Evolutionary conservation across 2,329 filamentous ascomycete species (phyloP).

Genomic region (Fusarium nanum): DNA sequence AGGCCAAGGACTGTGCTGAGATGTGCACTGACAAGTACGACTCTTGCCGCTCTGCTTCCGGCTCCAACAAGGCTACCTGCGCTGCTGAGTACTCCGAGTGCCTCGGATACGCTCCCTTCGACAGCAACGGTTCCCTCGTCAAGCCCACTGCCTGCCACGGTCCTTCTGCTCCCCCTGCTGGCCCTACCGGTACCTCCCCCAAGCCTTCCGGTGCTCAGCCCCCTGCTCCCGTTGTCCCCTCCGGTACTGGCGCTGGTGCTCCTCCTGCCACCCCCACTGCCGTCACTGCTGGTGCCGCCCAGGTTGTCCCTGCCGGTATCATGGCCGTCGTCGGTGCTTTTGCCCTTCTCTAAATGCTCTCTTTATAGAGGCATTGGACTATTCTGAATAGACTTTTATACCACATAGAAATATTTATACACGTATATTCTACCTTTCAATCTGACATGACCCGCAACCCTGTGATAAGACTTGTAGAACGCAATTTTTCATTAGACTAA

Average conservation of each 20-base stretch:
- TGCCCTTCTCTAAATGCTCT: slow-evolving; percentile 40
- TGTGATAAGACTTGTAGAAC: background rate
- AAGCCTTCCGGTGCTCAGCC: slow-evolving; percentile 30
- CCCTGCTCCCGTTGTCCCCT: slow-evolving; percentile 22
- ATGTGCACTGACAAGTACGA: slow-evolving; percentile 8
- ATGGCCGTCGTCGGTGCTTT: slow-evolving; percentile 44
- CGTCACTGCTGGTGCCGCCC: slow-evolving; percentile 38
- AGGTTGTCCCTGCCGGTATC: slow-evolving; percentile 38
- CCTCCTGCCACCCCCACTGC: slow-evolving; percentile 16
- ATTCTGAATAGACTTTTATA: background rate
- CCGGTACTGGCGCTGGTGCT: background rate
- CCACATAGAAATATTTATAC: slow-evolving; percentile 2
- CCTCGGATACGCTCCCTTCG: slow-evolving; percentile 19
- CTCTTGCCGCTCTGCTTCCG: background rate
- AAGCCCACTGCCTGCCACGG: slow-evolving; percentile 16
- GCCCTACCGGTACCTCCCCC: slow-evolving; percentile 29
- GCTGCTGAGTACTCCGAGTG: slow-evolving; percentile 17
- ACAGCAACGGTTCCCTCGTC: background rate
- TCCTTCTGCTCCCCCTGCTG: slow-evolving; percentile 10
- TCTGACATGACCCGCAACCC: accelerated
- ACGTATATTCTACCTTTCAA: background rate
- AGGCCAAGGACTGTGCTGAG: slow-evolving; percentile 28
- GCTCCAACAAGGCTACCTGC: slow-evolving; percentile 10
- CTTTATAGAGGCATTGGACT: background rate
- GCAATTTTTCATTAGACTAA: accelerated